Base-by-base conservation (phyloP, 2,329 filamentous ascomycete genomes). In the Akanthomyces lecanii region DNA sequence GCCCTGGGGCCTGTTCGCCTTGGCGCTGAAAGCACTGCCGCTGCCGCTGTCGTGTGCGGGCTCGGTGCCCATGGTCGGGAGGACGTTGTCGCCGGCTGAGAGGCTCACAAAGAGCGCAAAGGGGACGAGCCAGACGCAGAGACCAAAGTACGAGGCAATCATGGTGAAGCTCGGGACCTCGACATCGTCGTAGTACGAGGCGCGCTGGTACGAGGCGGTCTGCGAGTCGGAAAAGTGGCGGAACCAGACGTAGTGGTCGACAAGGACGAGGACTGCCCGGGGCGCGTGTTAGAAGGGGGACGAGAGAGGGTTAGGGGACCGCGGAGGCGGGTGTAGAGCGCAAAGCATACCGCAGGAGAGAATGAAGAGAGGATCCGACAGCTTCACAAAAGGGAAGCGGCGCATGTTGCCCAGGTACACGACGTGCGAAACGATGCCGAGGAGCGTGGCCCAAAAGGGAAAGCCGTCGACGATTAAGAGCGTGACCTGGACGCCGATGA, bases 221-320 rank as follows among this genome's bases (percentile, higher is more conserved):
- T 88, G 83, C 62, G 83, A 80, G 62, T 81, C 77, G 64, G 90
- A 94, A 76, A 99, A 99, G 77, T 98, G 89, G 63, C 85, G 86
- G 81, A 99, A 98, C 94, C 95, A 99, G 57, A 96, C 81, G 77
- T 92, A 97, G 75, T 99, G 95, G 76, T 99, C 97, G 42, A 89
- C 70, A 2, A 97, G 81, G 12, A 99, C 95, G 40, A 98, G 83
- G 3, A 86, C 87, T 92, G 64, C 21, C 2, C 1, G 5, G 25
- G 1, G 3, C n/a, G 48, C n/a, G 48, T 52, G 38, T 56, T 56
- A 56, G 16, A 25, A 33, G 5, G 8, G 23, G 30, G 5, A 23
- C 23, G 18, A 16, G 18, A 16, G 18, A 18, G 16, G 16, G 25
- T 2, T 12, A 7, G 33, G 12, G 33, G 33, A 11, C 3, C 4